phyloP scores from a whole-genome alignment of 257 asterid genomes.

The Primulina tabacum region DNA sequence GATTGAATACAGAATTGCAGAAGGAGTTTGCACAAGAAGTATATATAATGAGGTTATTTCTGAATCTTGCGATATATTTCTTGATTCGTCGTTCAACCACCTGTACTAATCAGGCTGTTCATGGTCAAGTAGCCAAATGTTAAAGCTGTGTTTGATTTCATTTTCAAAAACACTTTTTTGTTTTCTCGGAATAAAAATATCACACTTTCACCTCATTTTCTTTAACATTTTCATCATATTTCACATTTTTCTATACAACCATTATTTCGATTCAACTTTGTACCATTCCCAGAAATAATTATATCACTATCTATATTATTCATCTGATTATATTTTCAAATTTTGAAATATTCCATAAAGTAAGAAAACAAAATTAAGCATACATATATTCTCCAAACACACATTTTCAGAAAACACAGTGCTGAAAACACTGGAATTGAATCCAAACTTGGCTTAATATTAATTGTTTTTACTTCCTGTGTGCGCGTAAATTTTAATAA shows the following conservation, averaged over 20 bases:
- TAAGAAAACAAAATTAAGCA: not conserved
- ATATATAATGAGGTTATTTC: slow-evolving; percentile 86
- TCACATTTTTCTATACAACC: too few species aligned
- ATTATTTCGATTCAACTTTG: too few species aligned
- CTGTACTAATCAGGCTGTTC: not conserved
- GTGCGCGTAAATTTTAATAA: not conserved
- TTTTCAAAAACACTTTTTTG: too few species aligned
- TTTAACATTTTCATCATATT: too few species aligned
- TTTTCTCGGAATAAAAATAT: too few species aligned
- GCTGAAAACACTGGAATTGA: not conserved
- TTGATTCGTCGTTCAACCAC: slow-evolving; percentile 13
- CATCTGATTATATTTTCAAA: too few species aligned
- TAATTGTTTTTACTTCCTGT: not conserved
- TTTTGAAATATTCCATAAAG: not conserved
- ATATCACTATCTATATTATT: not conserved
- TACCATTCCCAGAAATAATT: too few species aligned
- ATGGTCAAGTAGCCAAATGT: not conserved
- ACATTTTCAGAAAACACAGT: not conserved
- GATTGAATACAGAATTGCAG: slow-evolving; percentile 74
- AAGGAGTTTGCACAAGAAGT: slow-evolving; percentile 97
- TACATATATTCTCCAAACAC: too few species aligned
- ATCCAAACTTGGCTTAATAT: not conserved
- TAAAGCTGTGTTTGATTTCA: not conserved
- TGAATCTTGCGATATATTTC: not conserved
- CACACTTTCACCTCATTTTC: too few species aligned